A percentile compares a stretch with the other conserved stretches of the same genome.
Evolutionary conservation across 2,329 filamentous ascomycete genomes (phyloP).

Genomic region (Thermomyces lanuginosus): DNA sequence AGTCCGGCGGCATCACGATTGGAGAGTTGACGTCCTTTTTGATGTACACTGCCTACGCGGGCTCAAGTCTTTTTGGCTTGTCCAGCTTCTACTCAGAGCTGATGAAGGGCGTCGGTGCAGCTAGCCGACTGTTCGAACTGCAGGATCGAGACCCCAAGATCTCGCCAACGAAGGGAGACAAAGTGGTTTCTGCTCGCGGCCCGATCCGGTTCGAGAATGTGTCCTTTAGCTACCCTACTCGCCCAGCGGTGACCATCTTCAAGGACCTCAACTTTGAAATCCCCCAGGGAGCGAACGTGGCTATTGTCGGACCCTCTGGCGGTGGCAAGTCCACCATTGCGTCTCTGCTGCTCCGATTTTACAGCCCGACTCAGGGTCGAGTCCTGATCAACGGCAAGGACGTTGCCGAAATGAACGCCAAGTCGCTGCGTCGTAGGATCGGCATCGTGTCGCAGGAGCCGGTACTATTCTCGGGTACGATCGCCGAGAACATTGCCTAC

Average conservation of each 20-base stretch:
- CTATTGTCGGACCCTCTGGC: constrained; percentile 88
- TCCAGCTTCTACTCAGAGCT: constrained; percentile 95
- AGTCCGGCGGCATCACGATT: constrained; percentile 68
- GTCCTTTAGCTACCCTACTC: constrained; percentile 78
- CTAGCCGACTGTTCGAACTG: constrained; percentile 87
- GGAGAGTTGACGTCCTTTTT: constrained; percentile 91
- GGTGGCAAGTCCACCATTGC: constrained; percentile 94
- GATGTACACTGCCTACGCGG: constrained; percentile 88
- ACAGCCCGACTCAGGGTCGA: constrained; percentile 58
- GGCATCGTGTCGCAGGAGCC: constrained; percentile 93
- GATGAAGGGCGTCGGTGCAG: constrained; percentile 97
- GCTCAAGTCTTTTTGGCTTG: constrained; percentile 78
- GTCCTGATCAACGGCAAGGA: constrained; percentile 77
- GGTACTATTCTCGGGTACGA: constrained; percentile 66
- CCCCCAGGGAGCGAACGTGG: constrained; percentile 82
- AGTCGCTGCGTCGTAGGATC: constrained; percentile 79
- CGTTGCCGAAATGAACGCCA: constrained; percentile 74
- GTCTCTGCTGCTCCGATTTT: constrained; percentile 80
- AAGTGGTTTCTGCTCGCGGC: constrained; percentile 69
- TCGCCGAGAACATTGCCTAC: constrained; percentile 78
- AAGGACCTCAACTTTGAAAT: constrained; percentile 78
- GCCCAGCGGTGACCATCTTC: constrained; percentile 85
- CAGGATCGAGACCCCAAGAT: constrained; percentile 81
- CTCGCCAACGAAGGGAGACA: constrained; percentile 64
- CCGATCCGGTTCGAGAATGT: constrained; percentile 78